Percentiles rank a stretch among this genome's conserved stretches.
Conservation (phyloP, 1,139 yeast species). For the Blastobotrys buckinghamii region DNA sequence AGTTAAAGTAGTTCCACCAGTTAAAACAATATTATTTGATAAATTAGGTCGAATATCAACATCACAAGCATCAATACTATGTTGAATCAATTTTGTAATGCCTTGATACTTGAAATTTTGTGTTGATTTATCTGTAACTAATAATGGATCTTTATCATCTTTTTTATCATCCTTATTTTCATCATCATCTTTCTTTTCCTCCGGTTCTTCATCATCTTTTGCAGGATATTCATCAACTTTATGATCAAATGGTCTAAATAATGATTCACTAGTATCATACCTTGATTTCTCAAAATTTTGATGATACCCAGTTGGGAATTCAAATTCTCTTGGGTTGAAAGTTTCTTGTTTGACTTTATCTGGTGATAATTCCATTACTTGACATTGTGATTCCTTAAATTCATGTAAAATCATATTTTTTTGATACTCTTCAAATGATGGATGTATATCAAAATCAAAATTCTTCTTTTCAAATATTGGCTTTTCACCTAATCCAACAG, state of each 20-base stretch:
- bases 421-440: conserved; percentile 27
- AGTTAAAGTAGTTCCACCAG: conserved; percentile 84
- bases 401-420: conserved; percentile 41
- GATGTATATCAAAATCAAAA: conserved; percentile 2
- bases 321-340: conserved; percentile 41
- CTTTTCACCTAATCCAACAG: conserved; percentile 31
- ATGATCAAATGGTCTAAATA: conserved; percentile 46
- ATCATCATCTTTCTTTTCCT: conserved; percentile 8
- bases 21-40: conserved; percentile 86
- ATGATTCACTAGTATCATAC: conserved; percentile 61
- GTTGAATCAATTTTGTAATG: conserved; percentile 61
- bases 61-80: conserved; percentile 61
- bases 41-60: conserved; percentile 86
- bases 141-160: conserved; percentile 16
- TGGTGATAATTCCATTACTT: conserved; percentile 30
- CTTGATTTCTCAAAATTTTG: conserved; percentile 55
- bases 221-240: conserved; percentile 28
- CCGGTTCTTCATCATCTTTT: conserved; percentile 19
- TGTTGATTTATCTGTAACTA: conserved; percentile 20
- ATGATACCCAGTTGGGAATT: conserved; percentile 68
- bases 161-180: conserved; percentile 21
- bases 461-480: conserved; percentile 23
- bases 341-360: conserved; percentile 7
- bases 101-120: conserved; percentile 39
- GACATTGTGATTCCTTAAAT: conserved; percentile 54